Evolutionary conservation across 768 basidiomycete species (phyloP), one percentile per base, ranked within the genome.

Genomic region (Sistotremastrum suecicum): DNA sequence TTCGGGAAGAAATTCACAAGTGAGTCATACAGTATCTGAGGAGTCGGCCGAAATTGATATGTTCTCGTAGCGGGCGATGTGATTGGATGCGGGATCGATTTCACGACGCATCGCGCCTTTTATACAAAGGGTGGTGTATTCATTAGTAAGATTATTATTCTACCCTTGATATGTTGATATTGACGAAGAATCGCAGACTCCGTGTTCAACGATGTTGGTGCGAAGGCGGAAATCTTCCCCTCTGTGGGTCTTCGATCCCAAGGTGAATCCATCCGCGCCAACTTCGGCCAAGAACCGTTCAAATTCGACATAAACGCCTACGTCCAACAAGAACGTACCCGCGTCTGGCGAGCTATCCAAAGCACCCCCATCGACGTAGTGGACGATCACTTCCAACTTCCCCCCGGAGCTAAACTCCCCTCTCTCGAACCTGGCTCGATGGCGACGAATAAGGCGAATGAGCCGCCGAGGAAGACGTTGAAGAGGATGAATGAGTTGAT

Each of bases 31-130:
- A 28, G 31, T 39, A 20, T 45, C 6, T 40, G 36, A 7, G 30
- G 38, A 37, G 31, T 39, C 35, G 33, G 31, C 42, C 30, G 47
- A 5, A 45, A 48, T 41, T 44, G 50, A 42, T 47, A 12, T 39
- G 38, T 41, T 48, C 48, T 7, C 53, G n/a, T n/a, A 92, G 90
- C 78, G 39, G 84, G 83, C 5, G 94, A 99, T 59, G 64, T 81
- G 29, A 72, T 99, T 48, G 94, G 94, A 7, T 94, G 90, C 56
- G 94, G 94, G 1, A 72, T 98, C 48, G 89, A 97, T 62, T 95
- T 90, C 57, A 80, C 78, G 39, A 76, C 73, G 12, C 72, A 84
- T 47, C 70, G 72, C 46, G 80, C 78, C 0, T 95, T 97, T 63
- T 95, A 82, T 59, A 95, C 91, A 32, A 90, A 84, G 66, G 94